phyloP scores from a whole-genome alignment of 202 grass and related monocot species.

The Carex sylvatica region DNA sequence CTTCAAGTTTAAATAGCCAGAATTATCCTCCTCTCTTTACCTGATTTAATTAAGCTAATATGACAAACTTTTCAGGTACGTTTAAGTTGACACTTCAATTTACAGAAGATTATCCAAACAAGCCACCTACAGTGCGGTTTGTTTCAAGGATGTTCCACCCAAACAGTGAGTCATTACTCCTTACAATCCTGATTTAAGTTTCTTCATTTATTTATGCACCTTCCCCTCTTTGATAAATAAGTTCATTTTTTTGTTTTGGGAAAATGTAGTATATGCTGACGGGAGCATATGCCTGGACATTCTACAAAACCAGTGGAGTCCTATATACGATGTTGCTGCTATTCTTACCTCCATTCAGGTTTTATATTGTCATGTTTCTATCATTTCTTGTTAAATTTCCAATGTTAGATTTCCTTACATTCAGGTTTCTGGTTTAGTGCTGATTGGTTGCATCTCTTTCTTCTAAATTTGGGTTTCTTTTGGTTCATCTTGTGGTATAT shows the following conservation, averaged over 20 bases:
- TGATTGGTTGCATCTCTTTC: background rate
- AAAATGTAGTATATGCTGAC: conserved; percentile 79
- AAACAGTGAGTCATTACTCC: conserved; percentile 53
- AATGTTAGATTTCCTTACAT: background rate
- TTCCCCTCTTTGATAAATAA: background rate
- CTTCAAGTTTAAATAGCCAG: background rate
- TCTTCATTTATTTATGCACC: background rate
- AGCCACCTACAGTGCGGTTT: conserved; percentile 74
- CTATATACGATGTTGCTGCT: conserved; percentile 95
- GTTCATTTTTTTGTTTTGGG: background rate
- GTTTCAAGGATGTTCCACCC: conserved; percentile 84
- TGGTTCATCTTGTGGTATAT: background rate
- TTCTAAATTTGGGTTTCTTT: background rate
- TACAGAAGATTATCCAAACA: conserved; percentile 71
- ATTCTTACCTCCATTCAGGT: conserved; percentile 96
- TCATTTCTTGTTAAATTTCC: conserved; percentile 11
- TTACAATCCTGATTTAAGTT: background rate
- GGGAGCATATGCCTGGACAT: conserved; percentile 98
- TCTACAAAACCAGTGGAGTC: conserved; percentile 91
- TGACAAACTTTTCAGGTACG: conserved; percentile 44
- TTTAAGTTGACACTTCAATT: conserved; percentile 74
- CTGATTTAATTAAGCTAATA: background rate
- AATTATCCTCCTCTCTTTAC: background rate
- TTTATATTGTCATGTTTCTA: conserved; percentile 8
- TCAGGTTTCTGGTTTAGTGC: conserved; percentile 32